A percentile compares a stretch with the other conserved stretches of the same genome.
phyloP scores from a whole-genome alignment of 1,139 yeast genomes.

The Eremothecium cymbalariae region DNA sequence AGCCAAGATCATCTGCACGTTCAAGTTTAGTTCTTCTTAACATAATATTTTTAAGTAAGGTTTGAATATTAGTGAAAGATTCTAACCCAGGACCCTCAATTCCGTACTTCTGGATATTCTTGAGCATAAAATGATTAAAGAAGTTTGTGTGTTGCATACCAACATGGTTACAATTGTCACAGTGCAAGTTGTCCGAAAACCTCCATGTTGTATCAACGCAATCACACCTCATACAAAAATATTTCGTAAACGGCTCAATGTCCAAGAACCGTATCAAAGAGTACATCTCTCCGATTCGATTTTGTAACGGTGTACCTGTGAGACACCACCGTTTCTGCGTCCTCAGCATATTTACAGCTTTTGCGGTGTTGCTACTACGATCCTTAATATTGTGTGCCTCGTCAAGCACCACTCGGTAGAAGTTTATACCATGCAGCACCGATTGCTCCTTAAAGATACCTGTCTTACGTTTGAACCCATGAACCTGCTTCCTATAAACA shows the following conservation, averaged over 20 bases:
- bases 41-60: conserved; percentile 71
- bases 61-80: conserved; percentile 70
- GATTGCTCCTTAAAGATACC: conserved; percentile 70
- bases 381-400: conserved; percentile 98
- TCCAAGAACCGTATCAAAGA: conserved; percentile 78
- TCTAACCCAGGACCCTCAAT: conserved; percentile 70
- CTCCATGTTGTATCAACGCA: conserved; percentile 78
- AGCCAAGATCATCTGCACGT: conserved; percentile 92
- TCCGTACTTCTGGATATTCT: conserved; percentile 81
- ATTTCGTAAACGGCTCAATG: conserved; percentile 76
- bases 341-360: conserved; percentile 69
- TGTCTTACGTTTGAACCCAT: conserved; percentile 70
- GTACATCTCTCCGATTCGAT: conserved; percentile 92
- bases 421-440: conserved; percentile 63
- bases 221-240: conserved; percentile 86
- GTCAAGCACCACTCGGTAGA: conserved; percentile 84
- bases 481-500: conserved; percentile 69
- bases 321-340: conserved; percentile 81
- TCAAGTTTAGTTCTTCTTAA: conserved; percentile 89
- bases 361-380: conserved; percentile 84
- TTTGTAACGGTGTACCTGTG: conserved; percentile 93
- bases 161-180: conserved; percentile 81
- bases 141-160: conserved; percentile 93
- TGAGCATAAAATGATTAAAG: conserved; percentile 89
- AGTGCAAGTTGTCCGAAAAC: conserved; percentile 71